Percentiles rank a stretch among this genome's conserved stretches.
These are phyloP conservation scores for Coix lacrymajobi DNA, from an alignment of 176 grass and related monocot genomes.

Conservation along the genomic window DNA sequence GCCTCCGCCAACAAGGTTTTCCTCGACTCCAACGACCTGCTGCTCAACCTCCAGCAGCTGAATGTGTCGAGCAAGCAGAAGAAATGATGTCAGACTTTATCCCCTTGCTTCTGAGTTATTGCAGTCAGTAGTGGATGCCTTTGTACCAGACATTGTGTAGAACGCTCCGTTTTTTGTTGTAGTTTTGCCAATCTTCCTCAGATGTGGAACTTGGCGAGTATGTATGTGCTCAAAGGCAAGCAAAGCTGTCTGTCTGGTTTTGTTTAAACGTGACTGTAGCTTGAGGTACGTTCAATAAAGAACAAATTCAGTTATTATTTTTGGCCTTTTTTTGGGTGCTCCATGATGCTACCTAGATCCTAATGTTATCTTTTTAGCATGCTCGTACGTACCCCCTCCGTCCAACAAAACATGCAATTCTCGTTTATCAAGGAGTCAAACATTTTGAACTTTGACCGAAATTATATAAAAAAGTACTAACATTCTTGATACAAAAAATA, in stretches of 20 bases:
- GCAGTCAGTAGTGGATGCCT: not conserved
- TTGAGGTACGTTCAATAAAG: slow-evolving; percentile 4
- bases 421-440: too few species aligned
- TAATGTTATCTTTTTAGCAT: too few species aligned
- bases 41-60: slow-evolving; percentile 69
- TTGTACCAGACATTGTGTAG: not conserved
- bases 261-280: not conserved
- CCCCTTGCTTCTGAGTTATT: not conserved
- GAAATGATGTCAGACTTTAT: slow-evolving; percentile 10
- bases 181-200: not conserved
- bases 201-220: not conserved
- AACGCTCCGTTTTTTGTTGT: not conserved
- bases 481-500: too few species aligned
- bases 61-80: slow-evolving; percentile 36
- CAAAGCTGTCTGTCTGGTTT: not conserved
- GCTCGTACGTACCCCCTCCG: too few species aligned
- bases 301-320: not conserved
- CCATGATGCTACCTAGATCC: too few species aligned
- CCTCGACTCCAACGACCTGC: slow-evolving; percentile 66
- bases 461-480: too few species aligned
- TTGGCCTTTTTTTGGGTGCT: too few species aligned
- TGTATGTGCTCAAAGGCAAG: not conserved
- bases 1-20: slow-evolving; percentile 77
- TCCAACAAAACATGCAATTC: too few species aligned
- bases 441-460: too few species aligned